A percentile compares a stretch with the other conserved stretches of the same genome.
Conservation (phyloP, 148 eudicot genomes). For the Polygonum aviculare region DNA sequence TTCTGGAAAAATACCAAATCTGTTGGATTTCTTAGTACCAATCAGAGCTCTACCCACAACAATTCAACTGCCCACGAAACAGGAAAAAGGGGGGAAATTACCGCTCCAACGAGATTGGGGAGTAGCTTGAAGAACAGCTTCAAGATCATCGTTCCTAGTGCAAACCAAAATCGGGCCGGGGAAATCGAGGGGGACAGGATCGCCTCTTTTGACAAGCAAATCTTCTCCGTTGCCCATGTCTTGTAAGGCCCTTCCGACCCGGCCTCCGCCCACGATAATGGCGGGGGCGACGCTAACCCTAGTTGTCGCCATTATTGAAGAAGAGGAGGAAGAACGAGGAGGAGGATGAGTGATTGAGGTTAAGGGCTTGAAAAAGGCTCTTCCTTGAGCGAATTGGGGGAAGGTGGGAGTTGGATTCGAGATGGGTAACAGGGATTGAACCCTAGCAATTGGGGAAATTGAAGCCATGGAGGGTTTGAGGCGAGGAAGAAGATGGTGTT, state of each 20-base stretch:
- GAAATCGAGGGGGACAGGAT: constrained; percentile 68
- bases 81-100: constrained; percentile 8
- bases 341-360: background rate
- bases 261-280: constrained; percentile 79
- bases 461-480: constrained; percentile 19
- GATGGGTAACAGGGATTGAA: constrained; percentile 5
- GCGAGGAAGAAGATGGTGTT: background rate
- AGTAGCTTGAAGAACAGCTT: constrained; percentile 74
- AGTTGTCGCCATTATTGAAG: constrained; percentile 15
- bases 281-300: constrained; percentile 52
- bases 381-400: constrained; percentile 23
- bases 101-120: constrained; percentile 85
- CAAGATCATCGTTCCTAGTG: constrained; percentile 91
- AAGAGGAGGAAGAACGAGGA: background rate
- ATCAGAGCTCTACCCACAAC: background rate
- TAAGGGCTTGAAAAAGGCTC: background rate
- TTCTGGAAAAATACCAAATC: constrained; percentile 99
- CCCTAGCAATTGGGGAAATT: constrained; percentile 22
- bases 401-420: constrained; percentile 19
- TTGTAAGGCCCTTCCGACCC: constrained; percentile 74
- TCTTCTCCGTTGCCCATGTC: constrained; percentile 82
- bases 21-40: constrained; percentile 63
- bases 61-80: background rate
- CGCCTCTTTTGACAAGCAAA: constrained; percentile 72
- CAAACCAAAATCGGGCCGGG: constrained; percentile 83